These are phyloP conservation scores for Pestalotiopsis sp. DNA, from an alignment of 2,329 filamentous ascomycete genomes.

Conservation along the genomic window DNA sequence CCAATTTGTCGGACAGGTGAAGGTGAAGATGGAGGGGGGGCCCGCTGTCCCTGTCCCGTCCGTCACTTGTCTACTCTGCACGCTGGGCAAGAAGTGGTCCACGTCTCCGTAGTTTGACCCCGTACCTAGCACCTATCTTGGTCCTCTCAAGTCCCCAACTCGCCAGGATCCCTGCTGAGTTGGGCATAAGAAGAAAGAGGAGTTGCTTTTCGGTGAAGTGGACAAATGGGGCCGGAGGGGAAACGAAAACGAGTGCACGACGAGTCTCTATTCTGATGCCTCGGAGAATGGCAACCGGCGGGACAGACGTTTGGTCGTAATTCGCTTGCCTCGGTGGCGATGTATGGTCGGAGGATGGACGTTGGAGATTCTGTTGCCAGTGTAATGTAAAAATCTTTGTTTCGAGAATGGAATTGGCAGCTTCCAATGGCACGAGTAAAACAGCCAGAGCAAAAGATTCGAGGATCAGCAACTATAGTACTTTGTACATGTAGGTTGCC, in stretches of 20 bases:
- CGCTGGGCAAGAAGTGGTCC: neutral
- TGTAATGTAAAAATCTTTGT: neutral
- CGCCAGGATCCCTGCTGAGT: neutral
- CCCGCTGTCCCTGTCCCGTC: neutral
- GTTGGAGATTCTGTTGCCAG: neutral
- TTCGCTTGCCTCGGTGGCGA: neutral
- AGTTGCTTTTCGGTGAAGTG: neutral
- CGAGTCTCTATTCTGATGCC: neutral
- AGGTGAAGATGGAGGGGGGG: conserved; percentile 11
- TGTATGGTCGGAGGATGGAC: neutral
- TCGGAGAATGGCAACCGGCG: neutral
- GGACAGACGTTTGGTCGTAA: neutral
- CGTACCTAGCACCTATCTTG: neutral
- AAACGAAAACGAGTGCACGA: neutral
- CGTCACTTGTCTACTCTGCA: neutral
- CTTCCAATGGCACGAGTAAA: neutral
- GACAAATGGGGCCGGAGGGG: neutral
- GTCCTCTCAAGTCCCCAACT: neutral
- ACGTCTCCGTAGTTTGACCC: neutral
- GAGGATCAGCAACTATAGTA: neutral
- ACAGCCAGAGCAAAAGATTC: neutral
- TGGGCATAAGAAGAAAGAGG: neutral
- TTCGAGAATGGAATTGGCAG: neutral
- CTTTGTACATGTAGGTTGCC: neutral
- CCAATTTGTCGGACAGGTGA: conserved; percentile 11